Conservation (phyloP, 2,329 filamentous ascomycete genomes). For the Trichoderma endophyticum region DNA sequence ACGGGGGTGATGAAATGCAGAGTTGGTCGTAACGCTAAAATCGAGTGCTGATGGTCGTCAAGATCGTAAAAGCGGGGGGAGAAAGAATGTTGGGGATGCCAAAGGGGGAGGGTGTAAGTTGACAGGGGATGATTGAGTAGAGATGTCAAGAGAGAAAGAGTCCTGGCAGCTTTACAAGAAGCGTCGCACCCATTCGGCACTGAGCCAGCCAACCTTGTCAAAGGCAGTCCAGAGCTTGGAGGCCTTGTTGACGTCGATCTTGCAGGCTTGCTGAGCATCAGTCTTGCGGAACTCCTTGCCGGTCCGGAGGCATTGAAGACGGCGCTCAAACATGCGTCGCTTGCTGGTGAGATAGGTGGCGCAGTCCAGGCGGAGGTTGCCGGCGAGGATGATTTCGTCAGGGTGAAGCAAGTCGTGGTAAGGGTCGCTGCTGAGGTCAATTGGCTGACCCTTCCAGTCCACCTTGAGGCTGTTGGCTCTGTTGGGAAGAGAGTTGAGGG, state of each 20-base stretch:
- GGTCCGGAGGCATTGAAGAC: constrained; percentile 63
- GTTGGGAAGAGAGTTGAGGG: constrained; percentile 60
- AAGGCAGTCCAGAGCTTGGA: constrained; percentile 90
- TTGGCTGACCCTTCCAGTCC: constrained; percentile 79
- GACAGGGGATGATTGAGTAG: neutral
- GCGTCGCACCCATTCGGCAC: constrained; percentile 44
- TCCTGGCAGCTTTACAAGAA: constrained; percentile 29
- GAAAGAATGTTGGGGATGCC: neutral
- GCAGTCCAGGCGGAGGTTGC: constrained; percentile 76
- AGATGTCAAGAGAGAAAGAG: neutral
- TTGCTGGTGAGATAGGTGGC: constrained; percentile 91
- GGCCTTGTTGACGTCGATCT: constrained; percentile 97
- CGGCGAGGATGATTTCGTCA: constrained; percentile 73
- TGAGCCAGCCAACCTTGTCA: constrained; percentile 81
- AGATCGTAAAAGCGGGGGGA: neutral
- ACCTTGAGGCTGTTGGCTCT: constrained; percentile 72
- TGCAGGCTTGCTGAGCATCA: constrained; percentile 92
- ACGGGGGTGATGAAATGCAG: neutral
- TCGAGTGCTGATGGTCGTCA: constrained; percentile 7
- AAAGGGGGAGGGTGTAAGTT: neutral
- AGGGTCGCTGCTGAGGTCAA: constrained; percentile 72
- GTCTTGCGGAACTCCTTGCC: constrained; percentile 92
- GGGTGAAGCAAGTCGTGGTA: constrained; percentile 69
- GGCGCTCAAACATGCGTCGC: constrained; percentile 80
- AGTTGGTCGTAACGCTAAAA: neutral